These are phyloP conservation scores for Xylona heveae DNA, from an alignment of 495 filamentous ascomycete species.

Conservation along the genomic window DNA sequence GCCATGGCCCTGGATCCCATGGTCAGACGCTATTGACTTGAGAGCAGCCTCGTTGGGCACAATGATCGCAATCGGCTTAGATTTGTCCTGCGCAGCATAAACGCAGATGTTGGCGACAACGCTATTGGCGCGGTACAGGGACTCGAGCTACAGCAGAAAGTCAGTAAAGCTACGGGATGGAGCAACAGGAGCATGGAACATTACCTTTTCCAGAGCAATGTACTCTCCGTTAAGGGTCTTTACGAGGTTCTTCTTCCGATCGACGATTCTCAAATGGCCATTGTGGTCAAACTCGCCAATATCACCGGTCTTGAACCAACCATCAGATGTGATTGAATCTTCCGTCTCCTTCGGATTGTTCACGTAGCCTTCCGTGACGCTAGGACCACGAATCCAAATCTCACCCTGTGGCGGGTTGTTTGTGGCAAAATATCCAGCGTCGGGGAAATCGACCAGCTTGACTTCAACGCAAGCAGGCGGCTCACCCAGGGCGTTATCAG, in stretches of 20 bases:
- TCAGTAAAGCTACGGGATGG: background rate
- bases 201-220: conserved; percentile 82
- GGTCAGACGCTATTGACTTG: conserved; percentile 59
- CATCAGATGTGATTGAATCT: conserved; percentile 48
- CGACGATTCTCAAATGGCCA: conserved; percentile 73
- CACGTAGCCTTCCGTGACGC: conserved; percentile 54
- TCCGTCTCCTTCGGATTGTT: conserved; percentile 71
- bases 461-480: conserved; percentile 66
- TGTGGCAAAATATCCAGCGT: conserved; percentile 73
- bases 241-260: conserved; percentile 95
- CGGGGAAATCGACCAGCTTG: conserved; percentile 88
- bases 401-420: conserved; percentile 89
- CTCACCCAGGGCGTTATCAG: conserved; percentile 56
- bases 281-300: conserved; percentile 75
- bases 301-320: conserved; percentile 93
- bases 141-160: conserved; percentile 41
- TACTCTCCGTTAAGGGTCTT: conserved; percentile 96
- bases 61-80: conserved; percentile 84
- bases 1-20: conserved; percentile 44
- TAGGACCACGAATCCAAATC: conserved; percentile 72
- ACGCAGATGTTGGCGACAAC: conserved; percentile 92
- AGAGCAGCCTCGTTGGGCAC: conserved; percentile 70
- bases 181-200: background rate
- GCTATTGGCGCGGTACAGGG: conserved; percentile 66
- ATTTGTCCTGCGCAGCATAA: conserved; percentile 59